Evolutionary conservation across 2,329 filamentous ascomycete species (phyloP).

Genomic region (Phyllosticta capitalensis): DNA sequence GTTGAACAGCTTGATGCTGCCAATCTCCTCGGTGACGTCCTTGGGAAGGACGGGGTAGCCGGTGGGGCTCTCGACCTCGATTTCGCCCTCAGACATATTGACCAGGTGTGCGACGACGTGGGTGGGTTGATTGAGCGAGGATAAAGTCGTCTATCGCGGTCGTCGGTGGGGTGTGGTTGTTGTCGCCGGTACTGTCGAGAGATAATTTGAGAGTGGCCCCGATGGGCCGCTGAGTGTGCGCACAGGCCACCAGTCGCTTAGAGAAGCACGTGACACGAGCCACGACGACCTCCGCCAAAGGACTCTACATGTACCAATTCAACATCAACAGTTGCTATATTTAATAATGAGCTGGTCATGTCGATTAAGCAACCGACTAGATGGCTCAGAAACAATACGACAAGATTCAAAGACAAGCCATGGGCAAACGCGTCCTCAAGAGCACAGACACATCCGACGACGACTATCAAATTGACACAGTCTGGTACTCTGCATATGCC

Average conservation of each 20-base stretch:
- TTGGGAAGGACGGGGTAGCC: slow-evolving; percentile 80
- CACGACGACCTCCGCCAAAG: not conserved
- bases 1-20: slow-evolving; percentile 94
- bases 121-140: slow-evolving; percentile 4
- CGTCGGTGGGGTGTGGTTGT: slow-evolving; percentile 9
- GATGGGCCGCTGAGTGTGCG: slow-evolving; percentile 8
- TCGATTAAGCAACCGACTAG: too few relatives aligned
- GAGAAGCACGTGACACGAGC: slow-evolving; percentile 3
- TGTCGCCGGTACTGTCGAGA: slow-evolving; percentile 13
- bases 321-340: too few relatives aligned
- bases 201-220: slow-evolving; percentile 10
- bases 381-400: too few relatives aligned
- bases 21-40: slow-evolving; percentile 82
- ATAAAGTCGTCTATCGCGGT: not conserved
- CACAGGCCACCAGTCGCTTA: slow-evolving; percentile 6
- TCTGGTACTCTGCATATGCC: too few relatives aligned
- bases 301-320: too few relatives aligned
- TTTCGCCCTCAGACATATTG: slow-evolving; percentile 94
- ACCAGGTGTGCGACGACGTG: slow-evolving; percentile 16
- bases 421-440: too few relatives aligned
- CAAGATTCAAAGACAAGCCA: too few relatives aligned
- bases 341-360: too few relatives aligned
- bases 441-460: too few relatives aligned
- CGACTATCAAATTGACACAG: too few relatives aligned
- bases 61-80: slow-evolving; percentile 75